Conservation (phyloP, 441 rosid genomes). For the Macaranga tanarius region DNA sequence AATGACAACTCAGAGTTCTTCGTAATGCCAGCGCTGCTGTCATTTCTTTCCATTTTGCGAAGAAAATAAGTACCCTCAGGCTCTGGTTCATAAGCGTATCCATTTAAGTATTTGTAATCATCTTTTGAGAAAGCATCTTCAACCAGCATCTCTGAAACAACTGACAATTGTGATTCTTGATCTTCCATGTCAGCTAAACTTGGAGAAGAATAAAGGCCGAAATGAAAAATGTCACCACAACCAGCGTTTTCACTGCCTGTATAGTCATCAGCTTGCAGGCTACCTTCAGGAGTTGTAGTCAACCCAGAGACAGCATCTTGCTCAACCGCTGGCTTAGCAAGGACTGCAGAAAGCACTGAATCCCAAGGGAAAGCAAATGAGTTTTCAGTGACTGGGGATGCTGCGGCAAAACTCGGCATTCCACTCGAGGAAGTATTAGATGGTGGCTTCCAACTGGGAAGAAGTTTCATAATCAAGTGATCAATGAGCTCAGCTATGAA, state of each 20-base stretch:
- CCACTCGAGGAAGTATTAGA: slow-evolving; percentile 17
- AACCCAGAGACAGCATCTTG: slow-evolving; percentile 28
- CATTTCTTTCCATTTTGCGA: slow-evolving; percentile 7
- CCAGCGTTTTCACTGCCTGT: slow-evolving; percentile 10
- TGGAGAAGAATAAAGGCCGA: slow-evolving; percentile 29
- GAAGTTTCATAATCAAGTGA: slow-evolving; percentile 47
- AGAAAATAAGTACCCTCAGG: slow-evolving; percentile 27
- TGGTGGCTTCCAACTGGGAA: slow-evolving; percentile 46
- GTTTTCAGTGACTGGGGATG: slow-evolving; percentile 27
- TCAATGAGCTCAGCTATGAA: slow-evolving; percentile 61
- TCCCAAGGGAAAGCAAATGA: slow-evolving; percentile 28
- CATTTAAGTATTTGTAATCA: slow-evolving; percentile 36
- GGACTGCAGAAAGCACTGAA: slow-evolving; percentile 30
- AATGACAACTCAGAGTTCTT: slow-evolving; percentile 20
- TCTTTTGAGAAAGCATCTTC: slow-evolving; percentile 36
- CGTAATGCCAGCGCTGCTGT: slow-evolving; percentile 1
- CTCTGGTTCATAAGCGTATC: slow-evolving; percentile 32
- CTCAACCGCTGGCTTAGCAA: slow-evolving; percentile 24
- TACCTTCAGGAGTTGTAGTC: slow-evolving; percentile 18
- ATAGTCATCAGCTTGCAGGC: slow-evolving; percentile 22
- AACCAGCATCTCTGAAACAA: slow-evolving; percentile 42
- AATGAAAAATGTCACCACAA: slow-evolving; percentile 8
- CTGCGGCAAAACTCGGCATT: slow-evolving; percentile 14
- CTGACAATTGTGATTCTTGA: slow-evolving; percentile 50
- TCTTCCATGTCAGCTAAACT: slow-evolving; percentile 41